A percentile compares a stretch with the other conserved stretches of the same genome.
Conservation (phyloP, 23 red algal genomes). For the Chondrus crispus region DNA sequence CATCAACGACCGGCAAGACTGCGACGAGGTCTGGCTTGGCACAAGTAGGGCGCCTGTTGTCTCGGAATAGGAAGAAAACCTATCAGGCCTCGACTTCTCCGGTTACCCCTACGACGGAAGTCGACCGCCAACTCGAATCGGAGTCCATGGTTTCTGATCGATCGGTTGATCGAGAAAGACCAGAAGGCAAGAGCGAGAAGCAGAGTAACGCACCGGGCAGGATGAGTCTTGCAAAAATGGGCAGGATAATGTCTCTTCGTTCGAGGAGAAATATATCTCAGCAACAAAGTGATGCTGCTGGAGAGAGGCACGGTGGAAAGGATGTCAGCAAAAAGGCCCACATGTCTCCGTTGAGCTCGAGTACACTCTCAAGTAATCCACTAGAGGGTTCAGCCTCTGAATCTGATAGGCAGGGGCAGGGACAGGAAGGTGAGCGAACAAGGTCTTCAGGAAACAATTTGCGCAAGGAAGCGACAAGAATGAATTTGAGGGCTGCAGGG, state of each 20-base stretch:
- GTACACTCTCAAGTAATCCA: background rate
- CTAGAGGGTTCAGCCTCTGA: background rate
- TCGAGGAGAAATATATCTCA: background rate
- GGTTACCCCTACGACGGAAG: too few relatives aligned
- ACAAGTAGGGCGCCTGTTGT: slow-evolving; percentile 34
- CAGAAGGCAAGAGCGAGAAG: background rate
- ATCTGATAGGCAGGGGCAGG: background rate
- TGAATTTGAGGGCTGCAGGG: background rate
- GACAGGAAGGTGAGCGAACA: background rate
- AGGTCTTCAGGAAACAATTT: background rate
- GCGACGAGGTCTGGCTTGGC: background rate
- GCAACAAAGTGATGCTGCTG: background rate
- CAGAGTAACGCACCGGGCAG: background rate
- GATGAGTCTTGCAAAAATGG: background rate
- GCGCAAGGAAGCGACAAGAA: background rate
- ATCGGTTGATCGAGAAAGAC: background rate
- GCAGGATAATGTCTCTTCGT: background rate
- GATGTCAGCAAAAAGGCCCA: background rate
- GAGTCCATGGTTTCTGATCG: background rate
- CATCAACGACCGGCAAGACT: background rate
- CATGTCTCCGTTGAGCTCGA: background rate
- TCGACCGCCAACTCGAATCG: too few relatives aligned
- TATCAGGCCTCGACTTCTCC: background rate
- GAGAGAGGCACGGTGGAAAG: too few relatives aligned
- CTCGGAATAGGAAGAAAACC: background rate